Percentiles rank a stretch among this genome's conserved stretches.
Conservation (phyloP, 306 rosid species). For the Luffa aegyptiaca region DNA sequence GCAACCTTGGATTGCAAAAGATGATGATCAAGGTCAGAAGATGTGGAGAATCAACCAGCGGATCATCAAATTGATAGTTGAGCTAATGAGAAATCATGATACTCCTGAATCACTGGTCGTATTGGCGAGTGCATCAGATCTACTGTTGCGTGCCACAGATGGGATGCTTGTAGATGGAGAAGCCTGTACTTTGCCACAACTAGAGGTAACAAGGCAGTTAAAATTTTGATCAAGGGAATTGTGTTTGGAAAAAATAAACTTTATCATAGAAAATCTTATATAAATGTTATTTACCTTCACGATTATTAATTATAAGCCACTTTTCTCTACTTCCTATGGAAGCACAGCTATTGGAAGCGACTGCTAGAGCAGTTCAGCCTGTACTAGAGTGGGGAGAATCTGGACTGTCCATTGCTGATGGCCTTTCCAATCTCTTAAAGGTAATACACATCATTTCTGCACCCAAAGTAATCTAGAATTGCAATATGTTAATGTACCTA, state of each 20-base stretch:
- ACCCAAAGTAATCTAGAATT: not conserved
- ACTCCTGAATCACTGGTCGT: conserved; percentile 70
- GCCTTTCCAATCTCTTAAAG: conserved; percentile 66
- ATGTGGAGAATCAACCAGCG: conserved; percentile 96
- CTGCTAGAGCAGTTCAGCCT: conserved; percentile 84
- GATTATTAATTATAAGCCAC: not conserved
- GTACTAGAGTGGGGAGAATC: conserved; percentile 85
- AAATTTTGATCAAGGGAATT: not conserved
- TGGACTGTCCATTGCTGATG: conserved; percentile 83
- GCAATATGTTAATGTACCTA: not conserved
- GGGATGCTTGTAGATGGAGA: conserved; percentile 99
- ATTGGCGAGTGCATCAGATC: conserved; percentile 92
- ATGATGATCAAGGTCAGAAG: conserved; percentile 83
- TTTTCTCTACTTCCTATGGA: not conserved
- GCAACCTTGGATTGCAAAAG: conserved; percentile 98
- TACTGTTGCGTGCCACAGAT: conserved; percentile 89
- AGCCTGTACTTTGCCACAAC: conserved; percentile 90
- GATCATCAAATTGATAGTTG: conserved; percentile 80
- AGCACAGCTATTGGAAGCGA: conserved; percentile 75
- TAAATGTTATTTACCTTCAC: not conserved
- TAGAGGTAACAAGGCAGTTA: conserved; percentile 49
- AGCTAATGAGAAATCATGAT: conserved; percentile 89
- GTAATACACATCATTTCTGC: not conserved
- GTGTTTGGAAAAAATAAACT: not conserved
- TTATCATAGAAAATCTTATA: not conserved